Base-by-base conservation (phyloP, 2,329 filamentous ascomycete species). In the Claviceps spartinae region DNA sequence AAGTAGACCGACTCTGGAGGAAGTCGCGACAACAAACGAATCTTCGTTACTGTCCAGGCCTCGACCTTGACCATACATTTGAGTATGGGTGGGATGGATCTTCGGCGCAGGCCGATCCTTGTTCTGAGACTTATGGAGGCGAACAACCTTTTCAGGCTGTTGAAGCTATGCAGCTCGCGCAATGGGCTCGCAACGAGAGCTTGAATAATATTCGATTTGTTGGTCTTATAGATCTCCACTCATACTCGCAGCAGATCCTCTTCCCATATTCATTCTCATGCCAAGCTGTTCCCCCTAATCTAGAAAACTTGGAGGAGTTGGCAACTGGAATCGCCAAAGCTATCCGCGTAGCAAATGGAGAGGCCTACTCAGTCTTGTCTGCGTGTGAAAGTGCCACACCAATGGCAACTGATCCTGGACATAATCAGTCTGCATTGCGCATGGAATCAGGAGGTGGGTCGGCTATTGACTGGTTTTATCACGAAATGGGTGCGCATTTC, bases 391-490 rank as follows among this genome's bases (percentile, higher is more conserved):
- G 88, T 16, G 85, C 86, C 18, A 77, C 86, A 1, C 57, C 62
- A 30, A 16, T 37, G 6, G 26, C 20, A 45, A 53, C 56, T 4
- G 60, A 61, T 62, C 52, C 59, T 51, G 54, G 53, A 2, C 55
- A 52, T 1, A 53, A 59, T 7, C 55, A 56, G 22, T 52, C 55
- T 26, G 60, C 59, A 59, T 58, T 64, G 3, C 73, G 81, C 41
- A 79, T 90, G 56, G 86, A 93, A 63, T 78, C 78, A 0, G 81
- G 83, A 3, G 90, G 91, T 41, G 91, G 91, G 2, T 90, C 86
- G 48, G 88, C 87, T 1, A 81, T 97, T 43, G 93, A 97, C 67
- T 97, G 87, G 82, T 95, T 98, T 68, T 95, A 95, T 65, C 87
- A 95, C 60, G 85, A 94, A 61, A 69, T 97, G 55, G 73, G 77